Conservation (phyloP, 2,329 filamentous ascomycete species). For the Aspergillus puulaauensis region DNA sequence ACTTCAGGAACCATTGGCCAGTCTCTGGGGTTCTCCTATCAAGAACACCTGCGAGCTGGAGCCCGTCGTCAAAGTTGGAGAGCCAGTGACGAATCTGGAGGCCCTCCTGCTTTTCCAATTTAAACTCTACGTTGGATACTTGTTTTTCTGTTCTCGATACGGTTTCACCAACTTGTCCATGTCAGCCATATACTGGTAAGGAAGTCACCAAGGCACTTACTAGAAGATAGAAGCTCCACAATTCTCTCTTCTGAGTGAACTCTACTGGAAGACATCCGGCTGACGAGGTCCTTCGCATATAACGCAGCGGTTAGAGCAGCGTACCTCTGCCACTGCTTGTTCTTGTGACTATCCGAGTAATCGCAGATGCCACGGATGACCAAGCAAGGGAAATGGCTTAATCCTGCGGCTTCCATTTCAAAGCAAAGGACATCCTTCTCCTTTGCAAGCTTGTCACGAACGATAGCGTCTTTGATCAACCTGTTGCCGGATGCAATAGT, state of each 20-base stretch:
- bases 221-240: accelerated
- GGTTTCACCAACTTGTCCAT: too few species aligned
- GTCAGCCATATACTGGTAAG: too few species aligned
- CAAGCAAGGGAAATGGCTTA: constrained; percentile 34
- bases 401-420: constrained; percentile 2
- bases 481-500: constrained; percentile 20
- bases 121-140: too few species aligned
- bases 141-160: too few species aligned
- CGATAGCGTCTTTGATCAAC: constrained; percentile 14
- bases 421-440: constrained; percentile 12
- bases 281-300: constrained; percentile 5
- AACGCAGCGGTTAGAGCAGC: constrained; percentile 34
- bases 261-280: too few species aligned
- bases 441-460: constrained; percentile 10
- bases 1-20: too few species aligned
- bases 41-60: too few species aligned
- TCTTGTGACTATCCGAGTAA: constrained; percentile 43
- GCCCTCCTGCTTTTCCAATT: too few species aligned
- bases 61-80: too few species aligned
- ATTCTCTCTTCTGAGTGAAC: accelerated
- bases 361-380: constrained; percentile 44
- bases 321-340: constrained; percentile 38
- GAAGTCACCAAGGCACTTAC: too few species aligned
- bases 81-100: too few species aligned
- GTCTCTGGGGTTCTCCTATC: too few species aligned